These are phyloP conservation scores for Aspergillus hancockii DNA, from an alignment of 495 filamentous ascomycete genomes.

Conservation along the genomic window DNA sequence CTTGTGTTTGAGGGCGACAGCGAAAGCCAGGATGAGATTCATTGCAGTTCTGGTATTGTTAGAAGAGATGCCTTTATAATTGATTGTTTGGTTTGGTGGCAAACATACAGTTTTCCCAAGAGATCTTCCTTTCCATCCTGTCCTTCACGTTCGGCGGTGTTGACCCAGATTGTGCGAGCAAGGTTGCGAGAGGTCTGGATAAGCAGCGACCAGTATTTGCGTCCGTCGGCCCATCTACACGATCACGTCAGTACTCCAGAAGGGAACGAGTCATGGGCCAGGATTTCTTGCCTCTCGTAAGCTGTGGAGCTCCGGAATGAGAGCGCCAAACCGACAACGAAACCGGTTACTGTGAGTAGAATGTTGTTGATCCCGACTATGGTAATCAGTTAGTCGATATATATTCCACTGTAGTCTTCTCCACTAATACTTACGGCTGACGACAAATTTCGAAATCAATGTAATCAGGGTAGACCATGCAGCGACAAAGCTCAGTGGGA, in stretches of 20 bases:
- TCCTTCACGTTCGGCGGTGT: slow-evolving; percentile 66
- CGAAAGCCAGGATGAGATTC: slow-evolving; percentile 79
- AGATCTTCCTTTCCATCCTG: slow-evolving; percentile 65
- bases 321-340: slow-evolving; percentile 81
- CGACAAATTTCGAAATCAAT: slow-evolving; percentile 54
- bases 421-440: slow-evolving; percentile 42
- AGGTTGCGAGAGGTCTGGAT: slow-evolving; percentile 72
- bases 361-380: slow-evolving; percentile 63
- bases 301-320: slow-evolving; percentile 84
- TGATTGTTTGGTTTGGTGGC: neutral
- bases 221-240: slow-evolving; percentile 64
- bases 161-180: slow-evolving; percentile 77
- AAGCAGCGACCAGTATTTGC: slow-evolving; percentile 76
- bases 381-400: slow-evolving; percentile 5
- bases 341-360: slow-evolving; percentile 82
- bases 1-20: slow-evolving; percentile 76
- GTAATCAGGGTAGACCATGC: slow-evolving; percentile 72
- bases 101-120: slow-evolving; percentile 62
- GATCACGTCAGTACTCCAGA: slow-evolving; percentile 9
- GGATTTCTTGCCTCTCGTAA: slow-evolving; percentile 64
- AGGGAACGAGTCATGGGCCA: neutral
- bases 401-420: neutral
- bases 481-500: slow-evolving; percentile 68
- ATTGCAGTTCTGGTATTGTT: slow-evolving; percentile 59
- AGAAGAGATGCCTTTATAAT: slow-evolving; percentile 9